Evolutionary conservation across 2,329 filamentous ascomycete genomes (phyloP).

Genomic region (Grosmannia serpens): DNA sequence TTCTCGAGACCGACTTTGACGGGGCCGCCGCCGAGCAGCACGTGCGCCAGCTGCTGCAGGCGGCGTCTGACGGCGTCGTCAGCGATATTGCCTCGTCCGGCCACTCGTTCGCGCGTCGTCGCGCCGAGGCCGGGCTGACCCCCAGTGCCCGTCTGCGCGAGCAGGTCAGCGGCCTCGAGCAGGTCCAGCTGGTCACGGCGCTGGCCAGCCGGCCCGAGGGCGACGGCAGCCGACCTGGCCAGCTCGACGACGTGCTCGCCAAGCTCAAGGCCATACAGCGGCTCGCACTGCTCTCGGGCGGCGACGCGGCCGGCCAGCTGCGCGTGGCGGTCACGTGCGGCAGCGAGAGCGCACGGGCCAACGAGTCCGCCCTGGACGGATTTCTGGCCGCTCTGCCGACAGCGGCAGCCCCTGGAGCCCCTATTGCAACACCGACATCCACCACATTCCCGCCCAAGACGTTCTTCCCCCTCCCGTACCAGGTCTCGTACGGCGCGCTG

Average conservation of each 20-base stretch:
- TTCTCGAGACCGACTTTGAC: conserved; percentile 84
- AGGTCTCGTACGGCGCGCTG: conserved; percentile 87
- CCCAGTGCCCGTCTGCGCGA: conserved; percentile 62
- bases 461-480: conserved; percentile 90
- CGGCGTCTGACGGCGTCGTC: conserved; percentile 76
- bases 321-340: conserved; percentile 83
- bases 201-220: conserved; percentile 60
- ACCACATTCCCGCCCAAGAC: conserved; percentile 39
- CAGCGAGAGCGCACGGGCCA: conserved; percentile 54
- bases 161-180: conserved; percentile 80
- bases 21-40: conserved; percentile 68
- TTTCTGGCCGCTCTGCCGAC: conserved; percentile 55
- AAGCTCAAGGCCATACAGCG: conserved; percentile 80
- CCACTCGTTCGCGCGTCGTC: conserved; percentile 74
- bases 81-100: conserved; percentile 87
- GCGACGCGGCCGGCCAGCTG: conserved; percentile 24
- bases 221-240: conserved; percentile 20
- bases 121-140: conserved; percentile 70
- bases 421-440: conserved; percentile 16
- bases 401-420: background rate
- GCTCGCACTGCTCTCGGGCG: conserved; percentile 49
- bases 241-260: conserved; percentile 60
- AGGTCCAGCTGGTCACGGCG: conserved; percentile 72
- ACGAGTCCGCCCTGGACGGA: conserved; percentile 56
- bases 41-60: conserved; percentile 77